phyloP scores from a whole-genome alignment of 2,329 filamentous ascomycete genomes.

The Microsporum ferrugineum region DNA sequence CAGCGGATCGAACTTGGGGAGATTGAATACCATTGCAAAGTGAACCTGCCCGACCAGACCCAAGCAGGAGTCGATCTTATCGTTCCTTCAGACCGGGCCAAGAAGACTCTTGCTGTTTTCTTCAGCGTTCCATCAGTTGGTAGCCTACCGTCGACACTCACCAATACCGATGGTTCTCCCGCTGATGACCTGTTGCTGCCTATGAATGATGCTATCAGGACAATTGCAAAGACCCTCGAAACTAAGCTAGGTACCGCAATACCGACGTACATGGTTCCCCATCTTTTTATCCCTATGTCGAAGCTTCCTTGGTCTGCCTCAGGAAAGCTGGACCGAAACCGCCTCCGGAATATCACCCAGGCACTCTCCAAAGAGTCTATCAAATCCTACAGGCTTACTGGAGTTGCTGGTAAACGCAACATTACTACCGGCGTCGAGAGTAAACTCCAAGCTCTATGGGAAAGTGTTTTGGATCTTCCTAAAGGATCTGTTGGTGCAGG shows the following conservation, averaged over 20 bases:
- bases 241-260: constrained; percentile 12
- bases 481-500: constrained; percentile 8
- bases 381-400: constrained; percentile 9
- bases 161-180: constrained; percentile 9
- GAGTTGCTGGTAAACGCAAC: constrained; percentile 5
- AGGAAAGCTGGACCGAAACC: constrained; percentile 27
- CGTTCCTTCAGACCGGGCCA: constrained; percentile 9
- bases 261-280: constrained; percentile 30
- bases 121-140: constrained; percentile 6
- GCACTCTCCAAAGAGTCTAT: constrained; percentile 12
- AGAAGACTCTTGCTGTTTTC: constrained; percentile 13
- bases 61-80: constrained; percentile 13
- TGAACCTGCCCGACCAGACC: constrained; percentile 8
- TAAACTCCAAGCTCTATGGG: constrained; percentile 13
- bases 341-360: constrained; percentile 21
- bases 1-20: constrained; percentile 25
- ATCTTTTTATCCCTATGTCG: constrained; percentile 26
- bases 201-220: constrained; percentile 10
- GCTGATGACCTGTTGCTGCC: constrained; percentile 11
- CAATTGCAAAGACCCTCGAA: constrained; percentile 11
- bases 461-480: constrained; percentile 8
- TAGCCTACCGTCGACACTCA: background rate
- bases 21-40: constrained; percentile 19
- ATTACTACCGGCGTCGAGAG: constrained; percentile 7
- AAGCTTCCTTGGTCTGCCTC: constrained; percentile 30